Evolutionary conservation across 2,329 filamentous ascomycete genomes (phyloP).

Genomic region (Sporothrix phasma): DNA sequence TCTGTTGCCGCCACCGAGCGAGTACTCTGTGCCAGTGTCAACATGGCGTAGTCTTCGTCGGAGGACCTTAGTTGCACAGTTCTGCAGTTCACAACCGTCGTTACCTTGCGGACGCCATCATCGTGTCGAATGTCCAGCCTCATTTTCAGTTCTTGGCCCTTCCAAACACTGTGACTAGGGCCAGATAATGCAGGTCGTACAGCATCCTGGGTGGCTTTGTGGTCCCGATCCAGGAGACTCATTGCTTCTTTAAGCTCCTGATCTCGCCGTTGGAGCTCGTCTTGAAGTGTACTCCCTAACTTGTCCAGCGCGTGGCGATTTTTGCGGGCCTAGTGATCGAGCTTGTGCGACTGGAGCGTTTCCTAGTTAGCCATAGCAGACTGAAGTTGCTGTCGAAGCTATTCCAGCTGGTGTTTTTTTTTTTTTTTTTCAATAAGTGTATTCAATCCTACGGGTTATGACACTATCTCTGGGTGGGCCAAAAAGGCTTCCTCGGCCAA

Average conservation of each 20-base stretch:
- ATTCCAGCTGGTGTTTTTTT: conserved; percentile 54
- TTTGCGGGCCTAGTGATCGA: conserved; percentile 44
- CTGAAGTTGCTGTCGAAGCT: conserved; percentile 37
- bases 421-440: too few relatives aligned
- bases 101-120: conserved; percentile 67
- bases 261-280: conserved; percentile 47
- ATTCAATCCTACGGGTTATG: too few relatives aligned
- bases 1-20: conserved; percentile 93
- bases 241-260: conserved; percentile 59
- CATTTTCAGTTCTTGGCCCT: conserved; percentile 63
- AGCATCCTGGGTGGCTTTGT: conserved; percentile 60
- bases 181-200: conserved; percentile 69
- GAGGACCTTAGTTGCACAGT: conserved; percentile 70
- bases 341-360: conserved; percentile 39
- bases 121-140: conserved; percentile 89
- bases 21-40: conserved; percentile 73
- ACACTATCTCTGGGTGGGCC: too few relatives aligned
- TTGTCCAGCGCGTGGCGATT: conserved; percentile 48
- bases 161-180: conserved; percentile 24
- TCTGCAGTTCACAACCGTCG: conserved; percentile 69
- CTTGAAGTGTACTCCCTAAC: conserved; percentile 38
- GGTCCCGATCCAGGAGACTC: conserved; percentile 50
- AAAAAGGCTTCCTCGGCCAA: too few relatives aligned
- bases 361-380: conserved; percentile 33
- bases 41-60: conserved; percentile 66